These are phyloP conservation scores for Fusarium euwallaceae DNA, from an alignment of 2,329 filamentous ascomycete species.

Conservation along the genomic window DNA sequence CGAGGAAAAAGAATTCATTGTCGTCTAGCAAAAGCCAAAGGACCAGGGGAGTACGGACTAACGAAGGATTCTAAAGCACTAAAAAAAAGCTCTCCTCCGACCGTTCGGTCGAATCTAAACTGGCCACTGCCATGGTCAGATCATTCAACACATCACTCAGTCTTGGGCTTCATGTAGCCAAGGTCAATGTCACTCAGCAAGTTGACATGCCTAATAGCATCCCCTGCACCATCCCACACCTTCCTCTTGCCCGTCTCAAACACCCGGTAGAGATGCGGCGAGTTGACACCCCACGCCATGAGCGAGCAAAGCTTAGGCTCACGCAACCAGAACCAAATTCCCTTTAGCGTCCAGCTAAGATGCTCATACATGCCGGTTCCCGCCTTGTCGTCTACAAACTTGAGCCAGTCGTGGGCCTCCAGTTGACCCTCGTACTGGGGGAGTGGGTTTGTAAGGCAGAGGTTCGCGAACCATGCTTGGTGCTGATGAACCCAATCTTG, in stretches of 20 bases:
- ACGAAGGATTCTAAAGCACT: not conserved
- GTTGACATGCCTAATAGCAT: constrained; percentile 44
- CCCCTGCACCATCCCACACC: constrained; percentile 53
- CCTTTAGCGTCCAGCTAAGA: constrained; percentile 54
- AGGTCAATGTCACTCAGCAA: constrained; percentile 30
- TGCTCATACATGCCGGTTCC: constrained; percentile 56
- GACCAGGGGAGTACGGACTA: not conserved
- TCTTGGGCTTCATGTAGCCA: constrained; percentile 16
- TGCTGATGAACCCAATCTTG: constrained; percentile 33
- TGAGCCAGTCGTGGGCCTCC: constrained; percentile 50
- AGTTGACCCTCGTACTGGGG: constrained; percentile 38
- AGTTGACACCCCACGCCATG: constrained; percentile 54
- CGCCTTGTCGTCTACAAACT: constrained; percentile 55
- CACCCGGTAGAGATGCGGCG: constrained; percentile 54
- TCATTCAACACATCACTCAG: not conserved
- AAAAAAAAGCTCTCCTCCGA: not conserved
- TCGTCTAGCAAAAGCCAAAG: not conserved
- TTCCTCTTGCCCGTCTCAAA: constrained; percentile 55
- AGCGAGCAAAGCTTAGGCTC: constrained; percentile 53
- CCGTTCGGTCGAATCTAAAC: not conserved
- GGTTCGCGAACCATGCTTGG: constrained; percentile 28
- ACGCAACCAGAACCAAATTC: constrained; percentile 54
- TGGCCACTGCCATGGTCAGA: not conserved
- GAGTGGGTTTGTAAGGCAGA: constrained; percentile 23
- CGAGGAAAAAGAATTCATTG: not conserved